Percentiles rank a stretch among this genome's conserved stretches.
These are phyloP conservation scores for Chlamydomonas reinhardtii DNA, from an alignment of 163 green algal genomes.

Conservation along the genomic window DNA sequence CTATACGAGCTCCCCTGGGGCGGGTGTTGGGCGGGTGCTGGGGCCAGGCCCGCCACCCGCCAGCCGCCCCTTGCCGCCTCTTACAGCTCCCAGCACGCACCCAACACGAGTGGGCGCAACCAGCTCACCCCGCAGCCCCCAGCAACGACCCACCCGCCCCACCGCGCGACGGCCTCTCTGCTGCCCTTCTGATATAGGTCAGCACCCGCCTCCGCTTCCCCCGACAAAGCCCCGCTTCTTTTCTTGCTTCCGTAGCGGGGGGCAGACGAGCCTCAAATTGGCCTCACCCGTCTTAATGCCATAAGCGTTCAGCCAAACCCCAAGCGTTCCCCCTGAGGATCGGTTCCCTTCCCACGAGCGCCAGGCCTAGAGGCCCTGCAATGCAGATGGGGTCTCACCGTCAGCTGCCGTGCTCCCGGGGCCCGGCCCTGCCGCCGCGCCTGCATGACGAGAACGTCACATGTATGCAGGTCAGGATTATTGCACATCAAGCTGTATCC, in stretches of 20 bases:
- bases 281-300: background rate
- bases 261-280: too few relatives aligned
- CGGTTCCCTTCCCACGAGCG: background rate
- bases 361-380: background rate
- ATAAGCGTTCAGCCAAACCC: background rate
- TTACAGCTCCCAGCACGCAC: conserved; percentile 1
- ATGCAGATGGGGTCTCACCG: background rate
- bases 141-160: conserved; percentile 18
- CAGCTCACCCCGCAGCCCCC: conserved; percentile 8
- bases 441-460: too few relatives aligned
- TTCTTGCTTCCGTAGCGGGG: too few relatives aligned
- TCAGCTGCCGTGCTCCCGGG: too few relatives aligned
- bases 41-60: background rate
- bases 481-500: too few relatives aligned
- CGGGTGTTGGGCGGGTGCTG: background rate
- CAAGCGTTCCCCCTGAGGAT: background rate
- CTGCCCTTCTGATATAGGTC: background rate
- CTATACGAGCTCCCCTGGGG: background rate
- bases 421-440: too few relatives aligned
- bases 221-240: background rate
- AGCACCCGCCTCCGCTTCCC: conserved; percentile 5
- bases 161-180: background rate
- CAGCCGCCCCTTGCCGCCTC: too few relatives aligned
- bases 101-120: conserved; percentile 20
- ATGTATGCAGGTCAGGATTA: too few relatives aligned